Conservation (phyloP, 176 grass and related monocot species). For the Stipa capillata region DNA sequence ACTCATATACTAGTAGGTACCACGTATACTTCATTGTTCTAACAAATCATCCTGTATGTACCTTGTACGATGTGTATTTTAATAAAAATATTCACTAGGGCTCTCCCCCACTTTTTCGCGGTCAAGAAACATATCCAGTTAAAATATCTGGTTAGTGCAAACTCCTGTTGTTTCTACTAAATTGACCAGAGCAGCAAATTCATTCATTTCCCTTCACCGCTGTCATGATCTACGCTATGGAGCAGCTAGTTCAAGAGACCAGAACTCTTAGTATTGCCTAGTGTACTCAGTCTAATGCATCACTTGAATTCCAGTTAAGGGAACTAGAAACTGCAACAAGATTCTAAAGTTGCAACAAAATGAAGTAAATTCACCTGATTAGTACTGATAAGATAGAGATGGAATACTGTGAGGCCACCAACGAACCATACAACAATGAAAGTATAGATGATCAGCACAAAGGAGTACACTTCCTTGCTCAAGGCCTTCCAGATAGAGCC, state of each 20-base stretch:
- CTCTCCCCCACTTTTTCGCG: neutral
- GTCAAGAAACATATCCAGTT: too few species aligned
- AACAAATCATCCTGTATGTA: neutral
- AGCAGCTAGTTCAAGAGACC: neutral
- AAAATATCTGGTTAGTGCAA: too few species aligned
- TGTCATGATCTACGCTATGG: neutral
- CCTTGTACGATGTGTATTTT: neutral
- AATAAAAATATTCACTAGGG: neutral
- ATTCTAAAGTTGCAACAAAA: neutral
- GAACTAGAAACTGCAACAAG: neutral
- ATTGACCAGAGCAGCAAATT: neutral
- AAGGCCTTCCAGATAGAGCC: constrained; percentile 37
- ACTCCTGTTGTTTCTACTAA: neutral
- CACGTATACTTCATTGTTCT: neutral
- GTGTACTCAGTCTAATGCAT: neutral
- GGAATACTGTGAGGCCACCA: constrained; percentile 59
- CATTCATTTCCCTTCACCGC: neutral
- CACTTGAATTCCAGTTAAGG: neutral
- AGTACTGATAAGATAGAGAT: constrained; percentile 62
- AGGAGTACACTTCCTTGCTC: constrained; percentile 34
- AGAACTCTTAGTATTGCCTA: neutral
- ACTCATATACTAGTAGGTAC: neutral
- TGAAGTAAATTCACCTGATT: constrained; percentile 44
- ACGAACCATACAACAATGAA: constrained; percentile 62
- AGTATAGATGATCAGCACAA: constrained; percentile 62